A percentile compares a stretch with the other conserved stretches of the same genome.
phyloP scores from a whole-genome alignment of 129 eudicot genomes.

The Calendula officinalis region DNA sequence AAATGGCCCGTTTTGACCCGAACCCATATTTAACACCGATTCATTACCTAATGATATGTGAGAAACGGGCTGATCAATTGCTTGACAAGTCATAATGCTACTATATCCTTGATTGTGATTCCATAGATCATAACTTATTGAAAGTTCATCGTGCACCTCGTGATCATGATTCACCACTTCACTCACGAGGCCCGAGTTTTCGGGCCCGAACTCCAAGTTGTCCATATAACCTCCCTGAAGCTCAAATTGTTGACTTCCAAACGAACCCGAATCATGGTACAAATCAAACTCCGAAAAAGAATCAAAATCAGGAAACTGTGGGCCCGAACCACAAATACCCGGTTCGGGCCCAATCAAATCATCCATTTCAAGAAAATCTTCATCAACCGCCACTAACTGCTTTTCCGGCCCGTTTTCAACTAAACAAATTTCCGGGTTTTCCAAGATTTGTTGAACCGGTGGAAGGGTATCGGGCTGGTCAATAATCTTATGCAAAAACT shows the following conservation, averaged over 20 bases:
- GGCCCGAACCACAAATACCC: slow-evolving; percentile 13
- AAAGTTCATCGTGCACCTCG: slow-evolving; percentile 32
- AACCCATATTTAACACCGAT: neutral
- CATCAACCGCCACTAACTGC: slow-evolving; percentile 26
- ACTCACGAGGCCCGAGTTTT: slow-evolving; percentile 31
- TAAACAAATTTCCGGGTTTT: slow-evolving; percentile 28
- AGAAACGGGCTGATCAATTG: slow-evolving; percentile 23
- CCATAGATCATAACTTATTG: slow-evolving; percentile 39
- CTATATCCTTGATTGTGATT: slow-evolving; percentile 33
- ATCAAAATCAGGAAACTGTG: slow-evolving; percentile 37
- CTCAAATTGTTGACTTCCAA: slow-evolving; percentile 25
- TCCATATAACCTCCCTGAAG: slow-evolving; percentile 30
- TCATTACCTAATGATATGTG: slow-evolving; percentile 55
- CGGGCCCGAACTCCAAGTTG: slow-evolving; percentile 30
- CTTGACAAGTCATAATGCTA: slow-evolving; percentile 26
- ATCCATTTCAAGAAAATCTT: slow-evolving; percentile 79
- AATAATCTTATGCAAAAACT: slow-evolving; percentile 39
- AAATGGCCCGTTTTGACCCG: neutral
- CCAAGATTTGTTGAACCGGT: slow-evolving; percentile 24
- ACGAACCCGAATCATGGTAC: slow-evolving; percentile 36
- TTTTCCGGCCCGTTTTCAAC: slow-evolving; percentile 19
- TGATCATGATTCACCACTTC: slow-evolving; percentile 24
- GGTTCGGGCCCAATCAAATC: slow-evolving; percentile 66
- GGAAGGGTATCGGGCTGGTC: slow-evolving; percentile 38
- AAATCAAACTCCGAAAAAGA: slow-evolving; percentile 47